Evolutionary conservation across 768 basidiomycete genomes (phyloP), one percentile per base, ranked within the genome.

Genomic region (Termitomyces sp.): DNA sequence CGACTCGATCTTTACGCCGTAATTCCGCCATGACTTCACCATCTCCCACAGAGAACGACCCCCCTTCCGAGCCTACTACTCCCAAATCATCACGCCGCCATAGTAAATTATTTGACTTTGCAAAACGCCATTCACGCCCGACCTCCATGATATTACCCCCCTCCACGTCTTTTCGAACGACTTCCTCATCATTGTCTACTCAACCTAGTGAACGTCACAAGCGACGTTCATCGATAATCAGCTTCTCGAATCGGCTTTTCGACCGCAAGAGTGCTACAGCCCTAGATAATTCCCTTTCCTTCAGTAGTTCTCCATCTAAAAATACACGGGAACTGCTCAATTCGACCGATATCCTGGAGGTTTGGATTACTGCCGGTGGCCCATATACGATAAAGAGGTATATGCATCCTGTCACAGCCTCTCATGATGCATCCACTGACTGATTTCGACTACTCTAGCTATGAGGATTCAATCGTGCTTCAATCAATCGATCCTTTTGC

Each of bases 401-500:
- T 41, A 59, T 35, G 23, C 20, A 47, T 3, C 3, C 31, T 29
- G 27, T 40, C 15, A 31, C 7, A 20, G 25, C 53, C 15, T 31
- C 36, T 13, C 25, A 32, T 22, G 32, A n/a, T 15, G 27, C 50
- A 7, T 36, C 29, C 40, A n/a, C 47, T 49, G 6, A 53, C 39
- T 20, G 44, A 54, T 6, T 49, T 32, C 39, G 49, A 35, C 29
- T 43, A 31, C 36, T 32, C 33, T 42, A 62, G 62, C 29, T 54
- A 57, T 40, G 55, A 66, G 41, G 58, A 61, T 7, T 51, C 48
- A 3, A 52, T 36, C 9, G 23, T 61, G 29, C 65, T 54, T 52
- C 56, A 61, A 23, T 39, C 68, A 16, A 64, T 75, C 4, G 78
- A 81, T 47, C 73, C 74, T 2, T 76, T 76, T 52, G 64, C 68